phyloP scores from a whole-genome alignment of 257 asterid genomes.

The Anisodus tanguticus region DNA sequence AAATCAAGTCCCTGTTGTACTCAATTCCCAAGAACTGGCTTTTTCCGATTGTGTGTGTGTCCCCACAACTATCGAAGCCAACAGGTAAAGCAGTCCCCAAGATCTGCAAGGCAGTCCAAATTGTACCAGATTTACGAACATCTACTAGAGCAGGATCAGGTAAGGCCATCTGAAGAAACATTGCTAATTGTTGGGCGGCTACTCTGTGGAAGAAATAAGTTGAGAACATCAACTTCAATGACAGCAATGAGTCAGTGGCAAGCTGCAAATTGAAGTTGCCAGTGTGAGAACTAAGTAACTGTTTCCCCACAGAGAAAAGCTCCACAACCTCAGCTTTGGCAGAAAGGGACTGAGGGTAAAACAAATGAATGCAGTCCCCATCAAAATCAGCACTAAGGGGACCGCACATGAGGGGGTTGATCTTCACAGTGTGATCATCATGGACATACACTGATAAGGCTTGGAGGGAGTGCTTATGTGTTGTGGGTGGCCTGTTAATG shows the following conservation, averaged over 20 bases:
- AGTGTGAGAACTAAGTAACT: slow-evolving; percentile 92
- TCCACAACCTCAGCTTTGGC: slow-evolving; percentile 96
- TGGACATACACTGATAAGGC: slow-evolving; percentile 85
- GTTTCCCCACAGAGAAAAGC: slow-evolving; percentile 95
- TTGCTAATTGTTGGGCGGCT: slow-evolving; percentile 76
- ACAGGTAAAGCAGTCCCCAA: slow-evolving; percentile 75
- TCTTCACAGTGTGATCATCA: slow-evolving; percentile 89
- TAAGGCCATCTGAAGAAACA: slow-evolving; percentile 64
- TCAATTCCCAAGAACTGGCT: slow-evolving; percentile 67
- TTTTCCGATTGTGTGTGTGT: slow-evolving; percentile 54
- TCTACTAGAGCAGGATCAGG: slow-evolving; percentile 65
- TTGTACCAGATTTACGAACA: slow-evolving; percentile 56
- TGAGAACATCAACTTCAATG: slow-evolving; percentile 67
- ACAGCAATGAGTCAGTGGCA: slow-evolving; percentile 74
- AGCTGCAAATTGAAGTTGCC: slow-evolving; percentile 95
- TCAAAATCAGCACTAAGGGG: slow-evolving; percentile 98
- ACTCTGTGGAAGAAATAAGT: slow-evolving; percentile 54
- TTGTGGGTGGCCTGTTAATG: slow-evolving; percentile 94
- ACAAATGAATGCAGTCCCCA: slow-evolving; percentile 90
- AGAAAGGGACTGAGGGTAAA: slow-evolving; percentile 92
- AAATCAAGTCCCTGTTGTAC: slow-evolving; percentile 58
- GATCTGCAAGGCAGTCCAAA: slow-evolving; percentile 85
- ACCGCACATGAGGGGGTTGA: slow-evolving; percentile 90
- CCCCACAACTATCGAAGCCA: slow-evolving; percentile 72
- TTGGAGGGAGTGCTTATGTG: slow-evolving; percentile 95